Percentiles rank a stretch among this genome's conserved stretches.
phyloP scores from a whole-genome alignment of 495 filamentous ascomycete genomes.

The Neurospora tetrasperma region DNA sequence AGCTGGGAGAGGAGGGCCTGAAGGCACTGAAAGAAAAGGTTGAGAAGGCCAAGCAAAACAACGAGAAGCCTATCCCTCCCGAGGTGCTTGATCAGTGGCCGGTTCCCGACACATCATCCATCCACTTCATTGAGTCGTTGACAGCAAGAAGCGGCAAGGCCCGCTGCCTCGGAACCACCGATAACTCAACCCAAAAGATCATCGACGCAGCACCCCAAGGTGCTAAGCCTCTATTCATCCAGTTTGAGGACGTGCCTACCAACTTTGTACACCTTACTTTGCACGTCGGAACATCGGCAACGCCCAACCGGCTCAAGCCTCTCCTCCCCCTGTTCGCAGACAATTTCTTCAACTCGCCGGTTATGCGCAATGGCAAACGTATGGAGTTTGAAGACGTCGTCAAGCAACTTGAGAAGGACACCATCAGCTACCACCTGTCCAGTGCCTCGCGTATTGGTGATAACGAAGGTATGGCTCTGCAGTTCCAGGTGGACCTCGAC shows the following conservation, averaged over 20 bases:
- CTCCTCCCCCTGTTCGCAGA: slow-evolving; percentile 74
- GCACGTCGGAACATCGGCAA: slow-evolving; percentile 61
- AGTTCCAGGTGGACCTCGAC: slow-evolving; percentile 76
- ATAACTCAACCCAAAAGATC: slow-evolving; percentile 63
- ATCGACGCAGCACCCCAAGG: slow-evolving; percentile 58
- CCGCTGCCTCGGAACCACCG: slow-evolving; percentile 49
- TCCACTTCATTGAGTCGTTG: slow-evolving; percentile 83
- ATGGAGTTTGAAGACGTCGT: slow-evolving; percentile 89
- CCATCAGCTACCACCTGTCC: slow-evolving; percentile 68
- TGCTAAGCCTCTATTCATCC: slow-evolving; percentile 69
- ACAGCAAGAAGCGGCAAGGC: slow-evolving; percentile 82
- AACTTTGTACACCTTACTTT: slow-evolving; percentile 80
- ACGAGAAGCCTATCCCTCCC: slow-evolving; percentile 69
- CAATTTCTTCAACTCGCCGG: slow-evolving; percentile 89
- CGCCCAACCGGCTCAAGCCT: slow-evolving; percentile 68
- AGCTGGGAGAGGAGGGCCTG: slow-evolving; percentile 45
- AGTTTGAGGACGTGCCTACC: slow-evolving; percentile 86
- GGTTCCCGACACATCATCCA: slow-evolving; percentile 75
- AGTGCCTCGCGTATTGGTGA: slow-evolving; percentile 57
- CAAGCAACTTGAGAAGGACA: slow-evolving; percentile 80
- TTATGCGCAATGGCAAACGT: slow-evolving; percentile 63
- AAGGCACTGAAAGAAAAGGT: slow-evolving; percentile 64
- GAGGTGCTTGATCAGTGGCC: slow-evolving; percentile 67
- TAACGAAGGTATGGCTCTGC: slow-evolving; percentile 67
- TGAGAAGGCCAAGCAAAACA: slow-evolving; percentile 67